A percentile compares a stretch with the other conserved stretches of the same genome.
These are phyloP conservation scores for Lepidium sativum DNA, from an alignment of 345 rosid genomes.

Conservation along the genomic window DNA sequence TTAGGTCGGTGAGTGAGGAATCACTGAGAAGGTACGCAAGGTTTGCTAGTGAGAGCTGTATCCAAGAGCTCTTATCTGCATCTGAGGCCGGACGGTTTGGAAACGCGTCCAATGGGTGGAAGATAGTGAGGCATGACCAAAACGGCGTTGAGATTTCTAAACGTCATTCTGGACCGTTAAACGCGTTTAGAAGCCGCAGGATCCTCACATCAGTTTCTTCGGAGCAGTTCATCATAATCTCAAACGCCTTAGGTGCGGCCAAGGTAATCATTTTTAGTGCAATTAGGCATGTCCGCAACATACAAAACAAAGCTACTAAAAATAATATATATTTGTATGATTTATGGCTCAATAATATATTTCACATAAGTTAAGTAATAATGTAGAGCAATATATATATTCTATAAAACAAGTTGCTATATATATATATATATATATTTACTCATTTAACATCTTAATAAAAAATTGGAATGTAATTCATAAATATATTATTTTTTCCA, in stretches of 20 bases:
- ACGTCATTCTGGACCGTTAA: slow-evolving; percentile 51
- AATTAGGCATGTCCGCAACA: neutral
- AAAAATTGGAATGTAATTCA: neutral
- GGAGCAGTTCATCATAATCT: slow-evolving; percentile 59
- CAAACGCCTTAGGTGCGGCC: slow-evolving; percentile 75
- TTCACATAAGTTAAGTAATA: neutral
- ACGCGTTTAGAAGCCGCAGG: slow-evolving; percentile 65
- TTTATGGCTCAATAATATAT: neutral
- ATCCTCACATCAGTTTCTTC: slow-evolving; percentile 61
- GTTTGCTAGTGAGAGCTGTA: slow-evolving; percentile 73
- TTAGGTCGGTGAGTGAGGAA: slow-evolving; percentile 71
- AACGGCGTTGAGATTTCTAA: slow-evolving; percentile 66
- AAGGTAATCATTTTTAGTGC: slow-evolving; percentile 34
- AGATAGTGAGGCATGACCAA: slow-evolving; percentile 32
- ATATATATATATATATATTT: too few species aligned
- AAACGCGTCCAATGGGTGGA: slow-evolving; percentile 60
- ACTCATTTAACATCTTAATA: neutral
- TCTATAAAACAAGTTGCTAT: neutral
- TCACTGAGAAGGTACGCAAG: slow-evolving; percentile 65
- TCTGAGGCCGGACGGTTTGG: slow-evolving; percentile 48
- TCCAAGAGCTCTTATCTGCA: slow-evolving; percentile 66
- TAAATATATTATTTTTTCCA: too few species aligned
- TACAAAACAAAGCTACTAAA: neutral
- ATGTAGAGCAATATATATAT: neutral
- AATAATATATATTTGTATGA: too few species aligned